Evolutionary conservation across 1,139 yeast genomes (phyloP), one percentile per base, ranked within the genome.

Genomic region (Yamadazyma diddensiae): DNA sequence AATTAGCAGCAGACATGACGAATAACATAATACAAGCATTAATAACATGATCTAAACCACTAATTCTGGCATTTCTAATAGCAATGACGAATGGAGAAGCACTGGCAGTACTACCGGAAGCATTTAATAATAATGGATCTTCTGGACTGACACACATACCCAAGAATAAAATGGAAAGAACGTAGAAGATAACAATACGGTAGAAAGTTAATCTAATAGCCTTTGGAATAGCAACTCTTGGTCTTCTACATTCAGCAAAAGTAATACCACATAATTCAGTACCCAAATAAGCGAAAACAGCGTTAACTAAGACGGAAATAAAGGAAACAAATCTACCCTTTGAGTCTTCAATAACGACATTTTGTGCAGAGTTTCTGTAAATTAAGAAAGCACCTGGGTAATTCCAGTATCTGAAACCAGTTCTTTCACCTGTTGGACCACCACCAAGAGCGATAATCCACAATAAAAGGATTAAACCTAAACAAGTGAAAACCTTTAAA

Each of bases 81-180:
- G 73, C 74, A 57, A 68, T 67, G 35, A 68, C 74, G 40, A 83
- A 83, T 26, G 94, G 94, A 12, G 92, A 82, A n/a, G 90, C 86
- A 36, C 82, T 70, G 12, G 86, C 86, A 36, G 76, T 68, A 10
- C 72, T 68, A 21, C 74, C 70, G 9, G 55, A 42, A 70, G 65
- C 53, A 34, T 43, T 37, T 16, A 58, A 41, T 46, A 80, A 67
- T 39, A 64, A 54, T 25, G 77, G 76, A 55, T 82, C 90, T 46
- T 70, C 73, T 42, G 80, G 79, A 22, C 88, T 79, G 33, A 84
- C 92, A 56, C 84, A 75, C 77, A 82, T 70, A 37, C 92, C 90
- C 46, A 83, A 60, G 47, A 82, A 65, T 46, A 82, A 73, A 36
- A 83, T 77, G 24, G 87, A 73, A 33, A 73, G 55, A 39, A 82